A percentile compares a stretch with the other conserved stretches of the same genome.
These are phyloP conservation scores for Ceratopteris richardii DNA, from an alignment of 75 land plant genomes.

Conservation along the genomic window DNA sequence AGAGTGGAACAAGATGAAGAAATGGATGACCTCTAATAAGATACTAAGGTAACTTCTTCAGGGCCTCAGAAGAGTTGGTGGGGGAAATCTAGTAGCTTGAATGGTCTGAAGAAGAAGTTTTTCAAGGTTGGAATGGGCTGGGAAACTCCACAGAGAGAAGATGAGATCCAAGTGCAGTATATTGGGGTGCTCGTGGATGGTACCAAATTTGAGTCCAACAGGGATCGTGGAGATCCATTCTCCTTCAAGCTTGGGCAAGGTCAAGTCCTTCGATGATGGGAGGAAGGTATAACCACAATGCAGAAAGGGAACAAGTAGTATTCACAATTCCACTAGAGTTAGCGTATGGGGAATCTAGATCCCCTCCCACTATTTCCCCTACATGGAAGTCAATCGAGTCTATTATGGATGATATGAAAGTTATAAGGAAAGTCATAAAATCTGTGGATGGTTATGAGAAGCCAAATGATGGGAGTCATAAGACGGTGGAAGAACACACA, in stretches of 20 bases:
- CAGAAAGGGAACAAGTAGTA: constrained; percentile 62
- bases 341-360: constrained; percentile 53
- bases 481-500: too few species aligned
- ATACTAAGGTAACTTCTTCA: too few species aligned
- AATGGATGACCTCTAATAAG: too few species aligned
- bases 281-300: constrained; percentile 64
- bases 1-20: too few species aligned
- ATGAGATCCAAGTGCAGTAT: constrained; percentile 56
- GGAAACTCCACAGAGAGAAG: constrained; percentile 40
- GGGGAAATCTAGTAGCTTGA: too few species aligned
- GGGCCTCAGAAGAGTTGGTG: too few species aligned
- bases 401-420: constrained; percentile 44
- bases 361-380: constrained; percentile 60
- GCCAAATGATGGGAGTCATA: constrained; percentile 54
- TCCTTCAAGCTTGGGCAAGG: too few species aligned
- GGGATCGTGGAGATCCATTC: constrained; percentile 45
- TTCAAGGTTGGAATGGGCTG: too few species aligned
- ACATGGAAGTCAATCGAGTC: constrained; percentile 58
- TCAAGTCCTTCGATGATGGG: constrained; percentile 73
- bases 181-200: constrained; percentile 47
- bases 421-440: constrained; percentile 47
- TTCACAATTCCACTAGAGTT: constrained; percentile 74
- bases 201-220: constrained; percentile 53
- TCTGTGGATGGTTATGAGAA: constrained; percentile 35
- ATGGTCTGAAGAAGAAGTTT: too few species aligned